Evolutionary conservation across 495 filamentous ascomycete genomes (phyloP).

Genomic region (Pseudevernia furfuracea): DNA sequence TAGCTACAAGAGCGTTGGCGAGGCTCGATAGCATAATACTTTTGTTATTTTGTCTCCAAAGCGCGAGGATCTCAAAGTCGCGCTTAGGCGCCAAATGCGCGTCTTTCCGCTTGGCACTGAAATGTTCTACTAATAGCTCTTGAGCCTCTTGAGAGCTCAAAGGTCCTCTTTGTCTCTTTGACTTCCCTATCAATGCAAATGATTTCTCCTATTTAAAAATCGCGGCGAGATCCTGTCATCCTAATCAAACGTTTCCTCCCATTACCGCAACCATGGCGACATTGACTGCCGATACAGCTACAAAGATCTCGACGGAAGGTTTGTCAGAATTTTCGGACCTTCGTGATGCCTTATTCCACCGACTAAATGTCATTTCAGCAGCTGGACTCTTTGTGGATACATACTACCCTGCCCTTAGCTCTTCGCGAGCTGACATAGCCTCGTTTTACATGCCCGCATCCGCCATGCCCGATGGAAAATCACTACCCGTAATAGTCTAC

Average conservation of each 20-base stretch:
- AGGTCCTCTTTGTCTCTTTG: background rate
- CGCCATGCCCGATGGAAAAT: constrained; percentile 33
- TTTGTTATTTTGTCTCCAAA: background rate
- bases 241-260: background rate
- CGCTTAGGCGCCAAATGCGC: constrained; percentile 14
- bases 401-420: constrained; percentile 50
- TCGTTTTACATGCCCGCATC: constrained; percentile 50
- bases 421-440: constrained; percentile 43
- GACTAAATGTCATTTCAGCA: constrained; percentile 30
- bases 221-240: background rate
- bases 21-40: constrained; percentile 13
- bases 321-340: constrained; percentile 8
- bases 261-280: constrained; percentile 32
- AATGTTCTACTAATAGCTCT: background rate
- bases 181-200: background rate
- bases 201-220: background rate
- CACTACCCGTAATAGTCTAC: constrained; percentile 50
- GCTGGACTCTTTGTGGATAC: constrained; percentile 46
- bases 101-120: background rate
- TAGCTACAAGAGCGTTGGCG: constrained; percentile 1
- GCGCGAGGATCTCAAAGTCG: background rate
- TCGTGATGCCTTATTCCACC: constrained; percentile 5
- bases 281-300: constrained; percentile 36
- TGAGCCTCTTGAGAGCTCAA: background rate
- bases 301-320: constrained; percentile 48